Base-by-base conservation (phyloP, 371 early-diverging fungal species). In the Syncephalastrum racemosum region DNA sequence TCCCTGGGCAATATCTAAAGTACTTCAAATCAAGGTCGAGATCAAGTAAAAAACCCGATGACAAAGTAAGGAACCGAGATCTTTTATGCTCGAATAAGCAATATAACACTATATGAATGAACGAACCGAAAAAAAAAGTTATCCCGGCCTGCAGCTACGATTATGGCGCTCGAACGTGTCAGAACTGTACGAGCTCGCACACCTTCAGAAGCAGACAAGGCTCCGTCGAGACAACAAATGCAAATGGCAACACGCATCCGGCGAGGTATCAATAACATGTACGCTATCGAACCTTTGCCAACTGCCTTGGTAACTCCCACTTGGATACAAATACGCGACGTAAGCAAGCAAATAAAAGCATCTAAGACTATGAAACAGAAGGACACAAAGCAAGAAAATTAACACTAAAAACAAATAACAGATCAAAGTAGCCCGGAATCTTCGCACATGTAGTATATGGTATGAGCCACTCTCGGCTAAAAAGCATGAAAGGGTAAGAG, bases 391-490 rank as follows among this genome's bases (percentile, higher is more conserved):
- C 36, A 31, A 31, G 25, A 31, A 31, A 31, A 5, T 8, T 31
- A 31, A 31, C 36, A 31, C 8, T 10, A 10, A 31, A 10, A 31
- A 31, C 25, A 31, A 31, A 5, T 2, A 31, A 10, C 43, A 64
- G 60, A 56, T 76, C 48, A 72, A 77, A 49, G 69, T 71, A 2
- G 60, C 71, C 16, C 51, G 73, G 13, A 70, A 73, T 23, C 47
- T 73, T 10, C 66, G 62, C 8, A 64, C 59, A 57, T 72, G 73
- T 45, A 65, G 56, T 52, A 57, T 77, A n/a, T 57, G 59, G 18
- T 77, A 77, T 58, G 67, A 68, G 12, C 67, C 73, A 4, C 22
- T 56, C 19, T 59, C 67, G 2, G 53, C 51, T 1, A 45, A 44
- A 8, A 66, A 67, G 19, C 46, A 50, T 43, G 63, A 70, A 65